These are phyloP conservation scores for Hyparrhenia diplandra DNA, from an alignment of 176 grass and related monocot genomes.

Conservation along the genomic window DNA sequence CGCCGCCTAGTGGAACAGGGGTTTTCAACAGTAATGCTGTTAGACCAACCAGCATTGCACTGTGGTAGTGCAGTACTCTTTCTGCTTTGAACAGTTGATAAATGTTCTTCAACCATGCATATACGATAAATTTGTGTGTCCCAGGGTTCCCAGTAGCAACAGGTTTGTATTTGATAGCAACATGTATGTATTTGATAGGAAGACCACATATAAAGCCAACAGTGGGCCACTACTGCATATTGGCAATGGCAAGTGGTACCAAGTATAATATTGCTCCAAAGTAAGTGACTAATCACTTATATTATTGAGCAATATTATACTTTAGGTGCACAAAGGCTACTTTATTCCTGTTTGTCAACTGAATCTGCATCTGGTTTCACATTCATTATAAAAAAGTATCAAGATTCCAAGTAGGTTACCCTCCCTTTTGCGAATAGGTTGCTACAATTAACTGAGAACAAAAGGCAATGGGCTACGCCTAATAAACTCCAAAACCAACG, in stretches of 20 bases:
- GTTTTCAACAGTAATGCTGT: too few relatives aligned
- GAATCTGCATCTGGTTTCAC: background rate
- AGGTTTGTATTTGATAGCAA: background rate
- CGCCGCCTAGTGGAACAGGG: too few relatives aligned
- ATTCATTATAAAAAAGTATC: background rate
- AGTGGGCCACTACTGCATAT: background rate
- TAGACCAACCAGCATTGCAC: too few relatives aligned
- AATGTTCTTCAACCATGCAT: background rate
- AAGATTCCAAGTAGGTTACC: background rate
- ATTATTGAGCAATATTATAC: constrained; percentile 5
- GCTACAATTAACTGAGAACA: background rate
- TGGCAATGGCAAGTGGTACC: background rate
- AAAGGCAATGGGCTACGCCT: background rate
- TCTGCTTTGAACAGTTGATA: background rate
- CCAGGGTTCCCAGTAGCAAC: background rate
- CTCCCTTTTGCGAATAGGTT: background rate
- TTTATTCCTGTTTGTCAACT: constrained; percentile 5
- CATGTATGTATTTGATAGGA: background rate
- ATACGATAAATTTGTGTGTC: background rate
- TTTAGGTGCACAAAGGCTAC: background rate
- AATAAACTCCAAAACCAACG: constrained; percentile 8
- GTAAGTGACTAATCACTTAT: background rate
- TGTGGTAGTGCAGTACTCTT: too few relatives aligned
- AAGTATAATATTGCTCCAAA: too few relatives aligned
- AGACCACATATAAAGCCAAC: constrained; percentile 23